Percentiles rank a stretch among this genome's conserved stretches.
Conservation (phyloP, 2,329 filamentous ascomycete genomes). For the Aspergillus fumigatiaffinis region DNA sequence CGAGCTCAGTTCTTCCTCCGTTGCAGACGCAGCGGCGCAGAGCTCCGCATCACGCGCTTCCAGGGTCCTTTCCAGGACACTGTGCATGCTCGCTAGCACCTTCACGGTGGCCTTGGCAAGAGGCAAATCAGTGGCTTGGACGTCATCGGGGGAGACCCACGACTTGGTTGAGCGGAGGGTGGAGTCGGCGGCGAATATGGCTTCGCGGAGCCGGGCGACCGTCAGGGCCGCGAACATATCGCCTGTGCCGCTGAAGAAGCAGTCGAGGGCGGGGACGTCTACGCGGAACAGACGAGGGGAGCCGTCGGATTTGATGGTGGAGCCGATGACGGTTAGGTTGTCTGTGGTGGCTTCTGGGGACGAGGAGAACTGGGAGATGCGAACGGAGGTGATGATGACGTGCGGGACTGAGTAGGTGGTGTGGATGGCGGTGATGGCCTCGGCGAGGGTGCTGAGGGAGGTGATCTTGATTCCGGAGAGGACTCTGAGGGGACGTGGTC, state of each 20-base stretch:
- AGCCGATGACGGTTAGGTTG: conserved; percentile 70
- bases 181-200: conserved; percentile 51
- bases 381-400: conserved; percentile 87
- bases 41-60: conserved; percentile 64
- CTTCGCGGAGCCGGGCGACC: conserved; percentile 82
- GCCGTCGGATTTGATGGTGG: conserved; percentile 60
- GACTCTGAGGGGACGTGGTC: conserved; percentile 50
- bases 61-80: conserved; percentile 67
- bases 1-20: conserved; percentile 23
- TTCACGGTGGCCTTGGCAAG: conserved; percentile 79
- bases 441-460: conserved; percentile 66
- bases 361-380: conserved; percentile 52
- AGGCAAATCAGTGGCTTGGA: conserved; percentile 67
- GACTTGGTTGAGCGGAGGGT: conserved; percentile 53
- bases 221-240: conserved; percentile 98
- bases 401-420: conserved; percentile 73
- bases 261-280: conserved; percentile 79
- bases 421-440: conserved; percentile 76
- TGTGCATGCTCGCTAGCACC: conserved; percentile 89
- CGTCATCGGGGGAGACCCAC: conserved; percentile 75
- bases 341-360: conserved; percentile 33
- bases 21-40: conserved; percentile 28
- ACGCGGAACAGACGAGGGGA: conserved; percentile 82
- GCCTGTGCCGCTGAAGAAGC: conserved; percentile 93
- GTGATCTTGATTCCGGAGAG: conserved; percentile 81